A percentile compares a stretch with the other conserved stretches of the same genome.
Evolutionary conservation across 106 monocot species (phyloP).

Genomic region (Alisma plantagoaquatica): DNA sequence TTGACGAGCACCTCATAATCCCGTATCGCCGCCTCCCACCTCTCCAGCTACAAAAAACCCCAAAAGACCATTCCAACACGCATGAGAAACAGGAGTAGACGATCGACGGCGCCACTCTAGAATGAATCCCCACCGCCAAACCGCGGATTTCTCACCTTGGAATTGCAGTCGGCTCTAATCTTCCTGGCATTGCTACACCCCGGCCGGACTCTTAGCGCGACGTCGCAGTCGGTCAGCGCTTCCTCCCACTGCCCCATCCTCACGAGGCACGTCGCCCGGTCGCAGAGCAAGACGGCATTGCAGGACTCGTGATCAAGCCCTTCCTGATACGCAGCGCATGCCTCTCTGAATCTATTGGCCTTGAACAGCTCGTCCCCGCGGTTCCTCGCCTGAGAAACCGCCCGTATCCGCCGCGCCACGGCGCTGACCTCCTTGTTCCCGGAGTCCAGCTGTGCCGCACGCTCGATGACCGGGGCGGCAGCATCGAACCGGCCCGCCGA

Average conservation of each 20-base stretch:
- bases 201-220: slow-evolving; percentile 43
- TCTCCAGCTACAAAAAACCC: background rate
- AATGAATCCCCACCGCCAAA: too few relatives aligned
- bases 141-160: too few relatives aligned
- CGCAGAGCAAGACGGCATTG: slow-evolving; percentile 70
- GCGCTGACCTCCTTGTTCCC: slow-evolving; percentile 28
- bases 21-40: background rate
- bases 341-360: slow-evolving; percentile 46
- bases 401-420: slow-evolving; percentile 19
- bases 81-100: background rate
- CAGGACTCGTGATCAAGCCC: slow-evolving; percentile 49
- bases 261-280: slow-evolving; percentile 52
- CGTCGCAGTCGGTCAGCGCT: slow-evolving; percentile 54
- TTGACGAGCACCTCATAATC: background rate
- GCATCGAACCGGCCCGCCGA: slow-evolving; percentile 77
- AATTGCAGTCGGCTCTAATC: slow-evolving; percentile 72
- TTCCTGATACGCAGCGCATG: slow-evolving; percentile 46
- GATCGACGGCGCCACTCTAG: too few relatives aligned
- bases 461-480: slow-evolving; percentile 36
- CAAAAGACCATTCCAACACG: background rate
- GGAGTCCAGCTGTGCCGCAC: slow-evolving; percentile 45
- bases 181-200: slow-evolving; percentile 55
- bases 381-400: slow-evolving; percentile 25
- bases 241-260: slow-evolving; percentile 51
- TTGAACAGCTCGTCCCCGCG: slow-evolving; percentile 72